A percentile compares a stretch with the other conserved stretches of the same genome.
Conservation (phyloP, 306 rosid genomes). For the Cyamopsis tetragonoloba region DNA sequence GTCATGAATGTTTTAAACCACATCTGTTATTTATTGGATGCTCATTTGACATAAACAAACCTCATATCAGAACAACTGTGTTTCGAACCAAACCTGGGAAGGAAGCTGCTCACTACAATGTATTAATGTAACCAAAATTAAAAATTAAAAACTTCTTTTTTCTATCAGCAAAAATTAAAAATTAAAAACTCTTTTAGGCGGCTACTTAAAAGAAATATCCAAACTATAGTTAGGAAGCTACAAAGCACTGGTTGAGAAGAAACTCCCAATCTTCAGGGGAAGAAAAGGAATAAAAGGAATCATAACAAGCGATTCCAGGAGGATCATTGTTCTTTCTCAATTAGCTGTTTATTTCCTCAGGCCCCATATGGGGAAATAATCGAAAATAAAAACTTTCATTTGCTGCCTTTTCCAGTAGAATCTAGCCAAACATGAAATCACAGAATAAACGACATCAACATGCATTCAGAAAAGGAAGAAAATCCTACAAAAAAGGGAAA, state of each 20-base stretch:
- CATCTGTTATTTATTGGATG: no score
- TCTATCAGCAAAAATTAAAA: no score
- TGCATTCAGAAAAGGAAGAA: not conserved
- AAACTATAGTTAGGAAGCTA: no score
- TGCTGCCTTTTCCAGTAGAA: not conserved
- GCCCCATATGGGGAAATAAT: conserved; percentile 7
- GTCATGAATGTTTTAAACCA: no score
- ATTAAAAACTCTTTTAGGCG: no score
- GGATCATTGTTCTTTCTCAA: not conserved
- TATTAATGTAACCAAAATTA: no score
- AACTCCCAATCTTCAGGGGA: not conserved
- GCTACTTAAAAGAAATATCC: no score
- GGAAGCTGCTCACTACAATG: conserved; percentile 10
- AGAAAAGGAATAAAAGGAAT: not conserved
- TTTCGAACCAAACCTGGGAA: not conserved
- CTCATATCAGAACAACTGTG: not conserved
- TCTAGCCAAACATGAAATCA: conserved; percentile 1
- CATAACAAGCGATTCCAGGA: not conserved
- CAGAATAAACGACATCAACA: not conserved
- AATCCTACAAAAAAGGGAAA: no score
- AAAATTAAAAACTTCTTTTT: no score
- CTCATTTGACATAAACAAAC: not conserved
- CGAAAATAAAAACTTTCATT: not conserved
- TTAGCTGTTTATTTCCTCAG: not conserved
- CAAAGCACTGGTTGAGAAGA: not conserved